Percentiles rank a stretch among this genome's conserved stretches.
phyloP scores from a whole-genome alignment of 306 rosid genomes.

The Mimosa bimucronata region DNA sequence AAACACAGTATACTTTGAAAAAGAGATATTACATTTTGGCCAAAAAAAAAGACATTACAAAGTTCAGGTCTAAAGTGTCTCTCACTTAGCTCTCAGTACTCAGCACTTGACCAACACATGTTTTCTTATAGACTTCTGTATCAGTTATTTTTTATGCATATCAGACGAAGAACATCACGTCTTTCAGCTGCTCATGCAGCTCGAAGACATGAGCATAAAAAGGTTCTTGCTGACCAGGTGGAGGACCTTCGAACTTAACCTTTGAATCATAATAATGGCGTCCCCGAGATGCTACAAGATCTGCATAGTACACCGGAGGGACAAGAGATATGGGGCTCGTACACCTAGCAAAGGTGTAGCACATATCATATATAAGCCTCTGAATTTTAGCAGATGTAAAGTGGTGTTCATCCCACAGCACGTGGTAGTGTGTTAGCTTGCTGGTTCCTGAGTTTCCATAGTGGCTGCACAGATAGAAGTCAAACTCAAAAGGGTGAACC shows the following conservation, averaged over 20 bases:
- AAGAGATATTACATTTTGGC: too few species aligned
- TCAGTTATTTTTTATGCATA: too few species aligned
- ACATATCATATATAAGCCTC: constrained; percentile 70
- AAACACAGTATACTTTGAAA: too few species aligned
- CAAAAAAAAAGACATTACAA: too few species aligned
- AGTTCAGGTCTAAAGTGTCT: too few species aligned
- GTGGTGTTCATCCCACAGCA: constrained; percentile 74
- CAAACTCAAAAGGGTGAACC: constrained; percentile 73
- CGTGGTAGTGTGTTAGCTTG: constrained; percentile 86
- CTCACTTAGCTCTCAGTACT: too few species aligned
- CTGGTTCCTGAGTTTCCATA: constrained; percentile 79
- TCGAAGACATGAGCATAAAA: too few species aligned
- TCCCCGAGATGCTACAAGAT: constrained; percentile 84
- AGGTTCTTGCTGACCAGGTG: too few species aligned
- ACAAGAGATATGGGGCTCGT: constrained; percentile 82
- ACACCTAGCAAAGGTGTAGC: constrained; percentile 85
- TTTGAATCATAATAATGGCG: constrained; percentile 64
- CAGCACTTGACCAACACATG: too few species aligned
- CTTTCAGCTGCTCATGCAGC: constrained; percentile 60
- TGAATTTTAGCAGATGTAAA: constrained; percentile 73
- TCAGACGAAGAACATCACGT: constrained; percentile 68
- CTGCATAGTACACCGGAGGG: constrained; percentile 87
- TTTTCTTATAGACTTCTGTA: too few species aligned
- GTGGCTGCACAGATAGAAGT: constrained; percentile 79
- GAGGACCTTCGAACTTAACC: constrained; percentile 42